A percentile compares a stretch with the other conserved stretches of the same genome.
Conservation (phyloP, 495 filamentous ascomycete species). For the Penicillium ochrochloron region DNA sequence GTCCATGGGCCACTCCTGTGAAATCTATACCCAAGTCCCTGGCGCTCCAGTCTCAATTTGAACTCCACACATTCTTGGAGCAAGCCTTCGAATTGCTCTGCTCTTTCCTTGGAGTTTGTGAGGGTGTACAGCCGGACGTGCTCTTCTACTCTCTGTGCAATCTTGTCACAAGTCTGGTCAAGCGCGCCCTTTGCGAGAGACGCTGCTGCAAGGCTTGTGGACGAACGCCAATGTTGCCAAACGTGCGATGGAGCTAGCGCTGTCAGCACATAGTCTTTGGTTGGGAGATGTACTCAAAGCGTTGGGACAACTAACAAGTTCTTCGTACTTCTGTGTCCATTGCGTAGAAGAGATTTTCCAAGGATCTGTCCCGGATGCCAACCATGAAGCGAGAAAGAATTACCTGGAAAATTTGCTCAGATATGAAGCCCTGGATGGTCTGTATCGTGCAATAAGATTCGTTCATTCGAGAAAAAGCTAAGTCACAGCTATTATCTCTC, state of each 20-base stretch:
- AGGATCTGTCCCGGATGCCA: neutral
- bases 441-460: neutral
- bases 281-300: neutral
- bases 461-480: too few species aligned
- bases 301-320: neutral
- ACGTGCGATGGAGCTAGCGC: constrained; percentile 13
- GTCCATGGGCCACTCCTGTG: constrained; percentile 11
- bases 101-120: neutral
- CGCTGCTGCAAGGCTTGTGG: constrained; percentile 12
- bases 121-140: neutral
- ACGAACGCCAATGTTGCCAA: constrained; percentile 22
- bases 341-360: neutral
- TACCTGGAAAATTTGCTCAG: neutral
- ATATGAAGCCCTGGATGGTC: neutral
- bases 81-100: constrained; percentile 10
- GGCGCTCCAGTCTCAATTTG: constrained; percentile 29
- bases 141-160: neutral
- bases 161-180: neutral
- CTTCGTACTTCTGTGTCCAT: neutral
- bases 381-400: constrained; percentile 10
- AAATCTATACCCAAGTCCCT: constrained; percentile 25
- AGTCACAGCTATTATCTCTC: neutral
- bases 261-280: neutral
- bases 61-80: constrained; percentile 20
- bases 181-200: neutral